Base-by-base conservation (phyloP, 148 eudicot genomes). In the Chenopodium quinoa region DNA sequence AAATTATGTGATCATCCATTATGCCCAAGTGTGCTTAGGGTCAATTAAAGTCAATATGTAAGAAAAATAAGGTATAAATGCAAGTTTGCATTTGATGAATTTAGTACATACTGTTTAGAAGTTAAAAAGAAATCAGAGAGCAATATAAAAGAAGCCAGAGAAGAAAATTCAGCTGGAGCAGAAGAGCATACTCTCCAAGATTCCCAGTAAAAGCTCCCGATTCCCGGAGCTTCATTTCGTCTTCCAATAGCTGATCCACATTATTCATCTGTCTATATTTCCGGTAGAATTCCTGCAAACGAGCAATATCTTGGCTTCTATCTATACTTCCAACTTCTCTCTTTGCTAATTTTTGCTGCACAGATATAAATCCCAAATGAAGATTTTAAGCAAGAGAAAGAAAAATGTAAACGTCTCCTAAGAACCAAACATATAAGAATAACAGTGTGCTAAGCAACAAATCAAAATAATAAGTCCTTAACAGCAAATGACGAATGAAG, bases 321-420 rank as follows among this genome's bases (percentile, higher is more conserved):
- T 96, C 99, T 69, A 96, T 91, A 85, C 71, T 84, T 84, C 98
- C 99, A 81, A 83, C 98, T 77, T 96, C 99, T 86, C 97, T 89
- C 88, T 90, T 96, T 23, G 99, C 99, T 50, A 94, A 89, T 85
- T 96, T 96, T 96, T 96, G 98, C 99, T 96, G 93, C 79, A 86
- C 77, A 20, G 8, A 71, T 71, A 58, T 34, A 23, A 73, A 63
- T 12, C 23, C 9, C 76, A 76, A 12, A 75, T 48, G 76, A 77
- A 60, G 40, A 44, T 9, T 46, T 67, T 13, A 6, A 16, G 73
- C 4, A 46, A 14, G 29, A 72, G 66, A 40, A 44, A 8, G 60
- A 25, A 46, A n/a, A 19, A 71, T 5, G 0, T 46, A 13, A 44
- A 44, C n/a, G n/a, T 19, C 46, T 1, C 25, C 20, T 13, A 4